These are phyloP conservation scores for Baeospora myosura DNA, from an alignment of 1,284 basidiomycete species.

Conservation along the genomic window DNA sequence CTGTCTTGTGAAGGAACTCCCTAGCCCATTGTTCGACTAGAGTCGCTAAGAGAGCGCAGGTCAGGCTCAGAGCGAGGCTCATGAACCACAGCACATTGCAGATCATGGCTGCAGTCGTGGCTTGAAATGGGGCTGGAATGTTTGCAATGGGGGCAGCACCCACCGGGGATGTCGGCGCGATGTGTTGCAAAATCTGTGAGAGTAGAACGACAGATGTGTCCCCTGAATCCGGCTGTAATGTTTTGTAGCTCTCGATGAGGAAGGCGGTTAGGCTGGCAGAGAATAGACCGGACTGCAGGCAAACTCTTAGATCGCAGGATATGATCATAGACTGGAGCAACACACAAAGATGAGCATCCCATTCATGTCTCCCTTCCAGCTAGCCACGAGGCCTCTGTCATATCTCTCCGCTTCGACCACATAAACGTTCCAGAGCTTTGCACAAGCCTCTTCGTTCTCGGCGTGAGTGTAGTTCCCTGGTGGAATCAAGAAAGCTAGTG, in stretches of 20 bases:
- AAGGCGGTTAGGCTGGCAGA: slow-evolving; percentile 39
- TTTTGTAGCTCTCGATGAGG: slow-evolving; percentile 34
- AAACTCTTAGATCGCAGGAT: slow-evolving; percentile 2
- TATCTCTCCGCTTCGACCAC: slow-evolving; percentile 27
- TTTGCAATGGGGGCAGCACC: not conserved
- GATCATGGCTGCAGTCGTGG: slow-evolving; percentile 19
- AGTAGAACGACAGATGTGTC: slow-evolving; percentile 25
- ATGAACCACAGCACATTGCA: slow-evolving; percentile 32
- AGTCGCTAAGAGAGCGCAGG: slow-evolving; percentile 25
- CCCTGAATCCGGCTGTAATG: slow-evolving; percentile 26
- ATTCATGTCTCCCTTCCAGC: slow-evolving; percentile 39
- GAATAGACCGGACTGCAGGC: slow-evolving; percentile 34
- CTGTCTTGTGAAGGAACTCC: slow-evolving; percentile 26
- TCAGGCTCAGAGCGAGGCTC: slow-evolving; percentile 24
- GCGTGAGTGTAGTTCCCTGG: too few relatives aligned
- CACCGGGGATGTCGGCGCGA: slow-evolving; percentile 12
- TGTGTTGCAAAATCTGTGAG: slow-evolving; percentile 25
- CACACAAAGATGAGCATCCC: slow-evolving; percentile 38
- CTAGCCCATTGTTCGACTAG: slow-evolving; percentile 28
- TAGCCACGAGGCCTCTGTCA: slow-evolving; percentile 25
- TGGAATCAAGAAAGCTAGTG: slow-evolving; percentile 1
- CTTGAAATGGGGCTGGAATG: slow-evolving; percentile 9
- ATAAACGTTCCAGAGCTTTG: slow-evolving; percentile 32
- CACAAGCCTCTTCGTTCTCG: slow-evolving; percentile 30
- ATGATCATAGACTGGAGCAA: slow-evolving; percentile 1